phyloP scores from a whole-genome alignment of 805 yeast genomes.

The Saturnispora hagleri region DNA sequence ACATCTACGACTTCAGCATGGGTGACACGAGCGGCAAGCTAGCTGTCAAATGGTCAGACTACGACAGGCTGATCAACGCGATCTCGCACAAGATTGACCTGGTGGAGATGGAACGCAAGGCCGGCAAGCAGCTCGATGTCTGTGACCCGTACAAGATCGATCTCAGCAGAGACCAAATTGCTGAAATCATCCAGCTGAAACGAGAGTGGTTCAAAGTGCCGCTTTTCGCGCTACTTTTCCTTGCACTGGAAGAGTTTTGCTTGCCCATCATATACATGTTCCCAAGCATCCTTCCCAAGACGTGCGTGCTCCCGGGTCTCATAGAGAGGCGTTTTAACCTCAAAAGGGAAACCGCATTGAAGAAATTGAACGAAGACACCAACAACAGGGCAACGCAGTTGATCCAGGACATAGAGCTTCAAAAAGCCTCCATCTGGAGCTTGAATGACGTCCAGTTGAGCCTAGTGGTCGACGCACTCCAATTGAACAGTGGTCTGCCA shows the following conservation, averaged over 20 bases:
- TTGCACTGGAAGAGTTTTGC: slow-evolving; percentile 49
- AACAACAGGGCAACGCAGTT: not conserved
- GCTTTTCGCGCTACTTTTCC: slow-evolving; percentile 43
- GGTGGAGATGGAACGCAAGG: slow-evolving; percentile 16
- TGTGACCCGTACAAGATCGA: slow-evolving; percentile 11
- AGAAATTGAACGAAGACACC: not conserved
- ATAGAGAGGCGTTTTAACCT: slow-evolving; percentile 4
- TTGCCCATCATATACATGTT: slow-evolving; percentile 41
- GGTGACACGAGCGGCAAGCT: slow-evolving; percentile 19
- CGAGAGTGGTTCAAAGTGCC: slow-evolving; percentile 47
- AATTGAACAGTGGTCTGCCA: not conserved
- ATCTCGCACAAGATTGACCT: slow-evolving; percentile 21
- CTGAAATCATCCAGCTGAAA: slow-evolving; percentile 41
- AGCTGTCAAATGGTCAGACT: slow-evolving; percentile 9
- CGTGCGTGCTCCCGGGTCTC: slow-evolving; percentile 44
- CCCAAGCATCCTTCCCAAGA: slow-evolving; percentile 53
- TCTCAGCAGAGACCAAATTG: slow-evolving; percentile 36
- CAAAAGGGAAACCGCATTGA: not conserved
- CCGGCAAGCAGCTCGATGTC: slow-evolving; percentile 7
- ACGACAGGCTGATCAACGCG: slow-evolving; percentile 17
- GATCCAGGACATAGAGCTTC: not conserved
- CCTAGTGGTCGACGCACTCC: not conserved
- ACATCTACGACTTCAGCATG: slow-evolving; percentile 22
- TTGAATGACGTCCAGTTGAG: not conserved
- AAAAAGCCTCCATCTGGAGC: not conserved